Base-by-base conservation (phyloP, 305 asterid genomes). In the Fraxinus ornus region DNA sequence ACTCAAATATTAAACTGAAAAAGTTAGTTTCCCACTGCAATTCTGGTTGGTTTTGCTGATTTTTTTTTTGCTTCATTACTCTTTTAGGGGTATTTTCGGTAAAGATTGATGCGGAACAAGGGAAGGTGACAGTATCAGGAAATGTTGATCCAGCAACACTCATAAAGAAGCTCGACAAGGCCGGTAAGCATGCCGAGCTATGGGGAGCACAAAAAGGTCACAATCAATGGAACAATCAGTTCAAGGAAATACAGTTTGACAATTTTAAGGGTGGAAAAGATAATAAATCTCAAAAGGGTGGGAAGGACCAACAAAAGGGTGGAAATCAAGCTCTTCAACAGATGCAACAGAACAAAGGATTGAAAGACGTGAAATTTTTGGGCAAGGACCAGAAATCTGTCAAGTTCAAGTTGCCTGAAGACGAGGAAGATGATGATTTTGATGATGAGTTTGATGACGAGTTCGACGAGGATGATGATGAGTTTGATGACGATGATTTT, bases 131-230 rank as follows among this genome's bases (percentile, higher is more conserved):
- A 5, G 97, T 93, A 81, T 86, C 94, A 0, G 97, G 97, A 30
- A 89, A 90, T 84, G 95, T 88, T 44, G 97, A 92, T 85, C 87
- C 95, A 71, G 87, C 82, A 19, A 78, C 85, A 12, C 87, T 93
- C 22, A 82, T 93, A 84, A 85, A 87, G 80, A 93, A 91, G 91
- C 91, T 93, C 26, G 90, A 79, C 73, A 92, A 91, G 78, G 80
- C 94, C 4, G 97, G 97, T 52, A 93, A 93, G 79, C 94, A 88
- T 75, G 97, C 97, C 30, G 92, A 92, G 87, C 64, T 92, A 10
- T 88, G 93, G 95, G 91, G 94, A 49, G 83, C 83, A 1, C 86
- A 79, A 39, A 87, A 89, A 68, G 88, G 89, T 6, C 86, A 72
- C n/a, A 77, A 79, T 64, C 21, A 85, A 66, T 36, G 83, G 77